A percentile compares a stretch with the other conserved stretches of the same genome.
Conservation (phyloP, 1,284 basidiomycete genomes). For the Polyporus tsugae region DNA sequence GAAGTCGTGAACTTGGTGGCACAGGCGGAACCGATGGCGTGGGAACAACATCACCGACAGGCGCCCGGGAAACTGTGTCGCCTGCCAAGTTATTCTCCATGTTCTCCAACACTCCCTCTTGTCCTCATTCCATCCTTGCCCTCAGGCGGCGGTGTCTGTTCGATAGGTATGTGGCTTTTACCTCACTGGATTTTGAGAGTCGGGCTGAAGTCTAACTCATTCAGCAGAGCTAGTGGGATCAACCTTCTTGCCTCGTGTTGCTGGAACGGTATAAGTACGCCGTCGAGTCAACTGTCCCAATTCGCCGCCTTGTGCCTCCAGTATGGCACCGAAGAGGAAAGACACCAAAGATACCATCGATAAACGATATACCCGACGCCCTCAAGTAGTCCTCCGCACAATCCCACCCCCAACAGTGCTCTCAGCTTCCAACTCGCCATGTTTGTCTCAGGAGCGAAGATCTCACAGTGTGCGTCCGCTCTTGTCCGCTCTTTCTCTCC, state of each 20-base stretch:
- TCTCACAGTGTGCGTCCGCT: not conserved
- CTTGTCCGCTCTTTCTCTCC: no score
- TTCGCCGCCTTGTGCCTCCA: conserved; percentile 5
- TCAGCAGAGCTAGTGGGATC: not conserved
- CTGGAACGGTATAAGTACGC: not conserved
- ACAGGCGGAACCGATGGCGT: conserved; percentile 5
- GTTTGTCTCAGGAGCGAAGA: not conserved
- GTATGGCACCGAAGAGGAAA: conserved; percentile 11
- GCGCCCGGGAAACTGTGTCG: no score
- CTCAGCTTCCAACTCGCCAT: conserved; percentile 14
- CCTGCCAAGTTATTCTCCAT: not conserved
- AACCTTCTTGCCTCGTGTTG: conserved; percentile 9
- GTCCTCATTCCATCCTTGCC: not conserved
- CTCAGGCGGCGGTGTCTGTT: not conserved
- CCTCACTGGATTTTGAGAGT: not conserved
- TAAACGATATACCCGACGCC: not conserved
- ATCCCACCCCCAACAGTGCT: conserved; percentile 8
- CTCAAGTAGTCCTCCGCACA: conserved; percentile 13
- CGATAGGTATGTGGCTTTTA: not conserved
- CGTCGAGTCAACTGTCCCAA: conserved; percentile 13
- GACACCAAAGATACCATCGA: conserved; percentile 13
- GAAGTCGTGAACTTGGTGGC: not conserved
- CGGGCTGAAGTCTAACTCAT: not conserved
- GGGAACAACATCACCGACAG: not conserved
- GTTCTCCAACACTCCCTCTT: not conserved